Conservation (phyloP, 371 early-diverging fungal genomes). For the Apophysomyces ossiformis region DNA sequence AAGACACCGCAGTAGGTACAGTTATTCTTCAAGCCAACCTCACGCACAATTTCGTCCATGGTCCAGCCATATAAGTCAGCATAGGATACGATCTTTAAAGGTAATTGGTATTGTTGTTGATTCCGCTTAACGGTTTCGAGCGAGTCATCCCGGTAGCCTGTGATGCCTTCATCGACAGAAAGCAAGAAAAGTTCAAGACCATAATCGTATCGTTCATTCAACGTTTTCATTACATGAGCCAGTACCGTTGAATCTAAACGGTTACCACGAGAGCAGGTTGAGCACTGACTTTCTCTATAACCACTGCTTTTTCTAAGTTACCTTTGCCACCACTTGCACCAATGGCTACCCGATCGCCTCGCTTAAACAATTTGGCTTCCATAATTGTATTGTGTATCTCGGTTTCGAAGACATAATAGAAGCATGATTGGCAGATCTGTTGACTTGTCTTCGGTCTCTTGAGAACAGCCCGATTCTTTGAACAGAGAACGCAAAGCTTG, state of each 20-base stretch:
- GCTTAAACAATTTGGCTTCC: slow-evolving; percentile 82
- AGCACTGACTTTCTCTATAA: background rate
- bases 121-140: slow-evolving; percentile 98
- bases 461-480: slow-evolving; percentile 75
- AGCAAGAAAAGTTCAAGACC: slow-evolving; percentile 92
- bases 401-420: slow-evolving; percentile 94
- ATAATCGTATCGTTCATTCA: slow-evolving; percentile 96
- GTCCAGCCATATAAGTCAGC: slow-evolving; percentile 97
- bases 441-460: slow-evolving; percentile 95
- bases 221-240: slow-evolving; percentile 93
- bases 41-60: slow-evolving; percentile 98
- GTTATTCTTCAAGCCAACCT: slow-evolving; percentile 97
- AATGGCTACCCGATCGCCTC: slow-evolving; percentile 94
- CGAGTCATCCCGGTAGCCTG: slow-evolving; percentile 99
- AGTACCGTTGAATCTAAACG: slow-evolving; percentile 98
- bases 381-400: slow-evolving; percentile 97
- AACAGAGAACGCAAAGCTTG: slow-evolving; percentile 59
- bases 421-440: slow-evolving; percentile 94
- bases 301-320: slow-evolving; percentile 18
- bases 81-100: slow-evolving; percentile 95
- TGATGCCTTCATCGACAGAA: slow-evolving; percentile 99
- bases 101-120: slow-evolving; percentile 91
- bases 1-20: slow-evolving; percentile 99
- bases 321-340: slow-evolving; percentile 99
- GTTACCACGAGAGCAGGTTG: too few species aligned